Percentiles rank a stretch among this genome's conserved stretches.
phyloP scores from a whole-genome alignment of 2,329 filamentous ascomycete species.

The Mycosphaerella sp. region DNA sequence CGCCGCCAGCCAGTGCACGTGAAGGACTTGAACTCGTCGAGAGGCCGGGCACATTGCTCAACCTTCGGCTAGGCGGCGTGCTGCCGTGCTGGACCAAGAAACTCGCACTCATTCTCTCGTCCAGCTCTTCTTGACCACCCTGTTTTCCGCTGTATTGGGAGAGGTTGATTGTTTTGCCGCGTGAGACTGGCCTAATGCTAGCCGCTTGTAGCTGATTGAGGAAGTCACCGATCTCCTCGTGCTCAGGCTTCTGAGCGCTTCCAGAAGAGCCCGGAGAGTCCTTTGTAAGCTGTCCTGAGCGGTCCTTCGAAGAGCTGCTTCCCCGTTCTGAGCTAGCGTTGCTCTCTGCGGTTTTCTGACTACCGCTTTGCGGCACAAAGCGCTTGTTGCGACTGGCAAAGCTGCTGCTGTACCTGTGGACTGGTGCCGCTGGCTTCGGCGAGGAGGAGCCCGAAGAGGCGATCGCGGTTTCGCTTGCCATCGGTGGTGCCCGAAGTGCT shows the following conservation, averaged over 20 bases:
- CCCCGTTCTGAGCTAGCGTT: conserved; percentile 75
- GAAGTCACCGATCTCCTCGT: conserved; percentile 91
- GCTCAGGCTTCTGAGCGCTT: conserved; percentile 63
- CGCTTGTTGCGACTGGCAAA: conserved; percentile 80
- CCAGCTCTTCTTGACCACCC: conserved; percentile 76
- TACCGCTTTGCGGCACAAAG: conserved; percentile 63
- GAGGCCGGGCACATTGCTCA: conserved; percentile 58
- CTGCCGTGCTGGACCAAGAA: conserved; percentile 77
- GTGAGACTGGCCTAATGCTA: conserved; percentile 44
- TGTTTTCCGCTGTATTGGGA: conserved; percentile 75
- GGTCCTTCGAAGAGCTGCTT: conserved; percentile 55
- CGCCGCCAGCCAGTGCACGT: conserved; percentile 55
- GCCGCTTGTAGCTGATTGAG: conserved; percentile 60
- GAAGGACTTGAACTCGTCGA: conserved; percentile 85
- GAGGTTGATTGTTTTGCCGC: conserved; percentile 44
- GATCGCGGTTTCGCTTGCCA: conserved; percentile 55
- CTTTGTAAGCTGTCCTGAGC: conserved; percentile 43
- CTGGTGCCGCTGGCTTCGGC: conserved; percentile 63
- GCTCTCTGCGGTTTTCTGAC: conserved; percentile 61
- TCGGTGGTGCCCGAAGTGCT: conserved; percentile 61
- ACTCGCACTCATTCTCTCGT: conserved; percentile 89
- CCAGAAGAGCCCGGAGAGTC: conserved; percentile 61
- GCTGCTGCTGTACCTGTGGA: conserved; percentile 87
- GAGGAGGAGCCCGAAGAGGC: conserved; percentile 66
- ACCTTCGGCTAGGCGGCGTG: conserved; percentile 68